Evolutionary conservation across 2,329 filamentous ascomycete species (phyloP), one percentile per base, ranked within the genome.

Genomic region (Ophiosphaerella korrae): DNA sequence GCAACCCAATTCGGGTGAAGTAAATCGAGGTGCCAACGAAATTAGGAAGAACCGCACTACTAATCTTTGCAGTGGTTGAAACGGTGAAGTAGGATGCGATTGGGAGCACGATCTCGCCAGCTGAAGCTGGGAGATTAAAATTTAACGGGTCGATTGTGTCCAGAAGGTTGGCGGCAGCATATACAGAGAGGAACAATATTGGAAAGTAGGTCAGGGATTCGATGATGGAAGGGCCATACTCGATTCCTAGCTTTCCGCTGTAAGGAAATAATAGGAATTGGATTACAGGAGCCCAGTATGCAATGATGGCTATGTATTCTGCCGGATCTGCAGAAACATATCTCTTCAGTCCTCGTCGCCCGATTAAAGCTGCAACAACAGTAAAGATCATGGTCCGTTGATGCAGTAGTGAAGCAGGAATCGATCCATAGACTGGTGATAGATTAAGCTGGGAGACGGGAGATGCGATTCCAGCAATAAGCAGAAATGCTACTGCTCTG

Each of bases 341-440:
- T 52, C 63, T 71, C 52, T 73, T 76, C 33, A 89, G 67, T 11
- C 80, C 76, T 41, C 87, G 70, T 67, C 89, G 89, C 23, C 82
- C 80, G 7, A 89, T 82, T 83, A 90, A 90, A 31, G 90, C 91
- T 13, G 86, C 72, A 55, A 92, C 87, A 53, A 86, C 84, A 24
- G 84, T 86, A 3, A 83, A 77, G 62, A 85, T 85, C 55, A 91
- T 53, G 86, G 81, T 67, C 83, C 69, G 82, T 44, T 80, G 76
- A 71, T 97, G 93, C 72, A 87, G 88, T 58, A 88, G 79, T 1
- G 84, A 82, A 1, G 91, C 80, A 1, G 93, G 89, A 33, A 96
- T 89, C 13, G 87, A 86, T 45, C 94, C 94, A 74, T 95, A 97
- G 9, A 95, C 88, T 2, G 94, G 94, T 16, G 91, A 89, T 31